Percentiles rank a stretch among this genome's conserved stretches.
Evolutionary conservation across 2,329 filamentous ascomycete species (phyloP).

Genomic region (Penicillium sp.): DNA sequence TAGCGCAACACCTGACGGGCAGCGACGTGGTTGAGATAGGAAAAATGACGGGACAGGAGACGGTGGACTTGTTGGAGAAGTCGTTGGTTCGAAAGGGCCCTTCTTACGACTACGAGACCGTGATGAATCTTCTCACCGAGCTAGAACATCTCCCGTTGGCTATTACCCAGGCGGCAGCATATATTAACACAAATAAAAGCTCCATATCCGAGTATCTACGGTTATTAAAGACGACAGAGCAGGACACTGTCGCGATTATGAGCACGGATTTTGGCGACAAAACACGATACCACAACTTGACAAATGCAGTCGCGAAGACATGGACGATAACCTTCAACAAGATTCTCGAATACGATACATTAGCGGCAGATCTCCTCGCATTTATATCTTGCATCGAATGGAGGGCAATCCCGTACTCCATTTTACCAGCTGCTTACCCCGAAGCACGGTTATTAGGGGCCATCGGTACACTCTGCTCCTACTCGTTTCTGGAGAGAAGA

Average conservation of each 20-base stretch:
- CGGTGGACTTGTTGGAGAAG: slow-evolving; percentile 2
- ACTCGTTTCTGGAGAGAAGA: slow-evolving; percentile 36
- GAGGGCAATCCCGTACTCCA: slow-evolving; percentile 39
- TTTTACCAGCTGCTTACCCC: slow-evolving; percentile 35
- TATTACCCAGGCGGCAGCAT: slow-evolving; percentile 33
- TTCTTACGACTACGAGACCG: not conserved
- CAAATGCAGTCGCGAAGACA: slow-evolving; percentile 35
- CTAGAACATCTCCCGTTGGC: slow-evolving; percentile 34
- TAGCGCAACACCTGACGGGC: not conserved
- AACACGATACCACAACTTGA: slow-evolving; percentile 6
- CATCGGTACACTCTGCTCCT: slow-evolving; percentile 41
- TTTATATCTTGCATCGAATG: slow-evolving; percentile 35
- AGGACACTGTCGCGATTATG: slow-evolving; percentile 10
- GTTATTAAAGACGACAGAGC: slow-evolving; percentile 24
- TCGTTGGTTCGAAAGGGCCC: slow-evolving; percentile 12
- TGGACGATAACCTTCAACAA: slow-evolving; percentile 48
- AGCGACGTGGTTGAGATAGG: slow-evolving; percentile 29
- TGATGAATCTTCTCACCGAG: slow-evolving; percentile 20
- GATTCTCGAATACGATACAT: slow-evolving; percentile 35
- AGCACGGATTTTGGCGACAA: slow-evolving; percentile 39
- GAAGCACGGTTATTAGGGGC: slow-evolving; percentile 28
- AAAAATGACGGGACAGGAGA: slow-evolving; percentile 25
- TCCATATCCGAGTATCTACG: slow-evolving; percentile 30
- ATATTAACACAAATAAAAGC: slow-evolving; percentile 24
- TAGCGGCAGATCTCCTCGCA: slow-evolving; percentile 42